Evolutionary conservation across 1,284 basidiomycete genomes (phyloP), one percentile per base, ranked within the genome.

Genomic region (Apiotrichum montevideense): DNA sequence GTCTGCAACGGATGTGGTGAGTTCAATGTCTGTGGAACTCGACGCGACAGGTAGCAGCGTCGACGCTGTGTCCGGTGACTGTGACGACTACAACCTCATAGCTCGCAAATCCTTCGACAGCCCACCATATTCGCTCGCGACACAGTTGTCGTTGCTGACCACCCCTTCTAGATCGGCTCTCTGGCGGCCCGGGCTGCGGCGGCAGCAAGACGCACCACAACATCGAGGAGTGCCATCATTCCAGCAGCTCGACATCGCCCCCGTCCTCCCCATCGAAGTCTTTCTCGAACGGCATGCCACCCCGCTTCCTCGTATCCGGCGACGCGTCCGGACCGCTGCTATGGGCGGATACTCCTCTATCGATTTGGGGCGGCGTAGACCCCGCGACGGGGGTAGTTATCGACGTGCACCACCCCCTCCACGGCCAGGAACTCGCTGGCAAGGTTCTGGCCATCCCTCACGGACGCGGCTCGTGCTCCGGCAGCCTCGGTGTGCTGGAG

Each of bases 401-500:
- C 7, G 58, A 59, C 51, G 51, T 56, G 14, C 53, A 55, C 33
- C 58, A 59, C 43, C 58, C 58, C 4, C 43, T 59, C 4, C 9
- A 41, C 9, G 54, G 54, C 8, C 7, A 14, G 6, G 29, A 3
- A 2, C 47, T 59, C 9, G 21, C 15, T 3, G 51, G 51, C 7
- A 41, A 37, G 11, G 44, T 59, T 2, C 54, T 59, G 46, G 58
- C 58, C 10, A 39, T 59, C 29, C 58, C 58, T 6, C 6, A 37
- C n/a, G 58, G 58, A 6, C 58, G 58, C 7, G 58, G 58, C 0
- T 50, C 46, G n/a, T 59, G 58, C 29, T 55, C 53, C n/a, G 58
- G 58, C 21, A 53, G 51, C 10, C 51, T 59, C 10, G 54, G 47
- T 6, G 39, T 59, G 21, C 47, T 59, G 7, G 58, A 59, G 54